Evolutionary conservation across 2,329 filamentous ascomycete genomes (phyloP).

Genomic region (Emmonsiellopsis sp.): DNA sequence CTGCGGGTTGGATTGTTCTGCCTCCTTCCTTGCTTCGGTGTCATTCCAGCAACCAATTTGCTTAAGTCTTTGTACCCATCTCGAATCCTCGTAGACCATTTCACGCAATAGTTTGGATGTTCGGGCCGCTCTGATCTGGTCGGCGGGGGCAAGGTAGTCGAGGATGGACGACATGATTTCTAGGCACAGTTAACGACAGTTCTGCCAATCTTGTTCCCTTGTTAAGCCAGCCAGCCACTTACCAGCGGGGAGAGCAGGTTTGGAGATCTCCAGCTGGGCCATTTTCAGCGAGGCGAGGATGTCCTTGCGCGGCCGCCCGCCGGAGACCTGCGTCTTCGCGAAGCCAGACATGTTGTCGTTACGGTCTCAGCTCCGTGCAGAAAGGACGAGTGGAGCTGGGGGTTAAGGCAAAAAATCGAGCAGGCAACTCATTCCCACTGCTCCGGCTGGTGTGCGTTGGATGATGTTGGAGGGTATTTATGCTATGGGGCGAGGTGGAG

Average conservation of each 20-base stretch:
- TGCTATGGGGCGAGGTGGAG: not conserved
- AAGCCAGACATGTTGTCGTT: slow-evolving; percentile 1
- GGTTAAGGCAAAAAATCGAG: not conserved
- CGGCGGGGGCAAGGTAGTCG: slow-evolving; percentile 76
- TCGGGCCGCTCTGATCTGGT: slow-evolving; percentile 76
- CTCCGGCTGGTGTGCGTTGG: not conserved
- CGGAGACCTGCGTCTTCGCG: slow-evolving; percentile 18
- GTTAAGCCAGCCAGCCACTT: slow-evolving; percentile 23
- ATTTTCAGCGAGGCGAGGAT: slow-evolving; percentile 69
- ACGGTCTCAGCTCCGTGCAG: not conserved
- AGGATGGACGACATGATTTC: slow-evolving; percentile 84
- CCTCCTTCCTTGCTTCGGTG: slow-evolving; percentile 66
- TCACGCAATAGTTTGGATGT: slow-evolving; percentile 81
- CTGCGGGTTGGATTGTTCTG: slow-evolving; percentile 54
- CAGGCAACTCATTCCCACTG: not conserved
- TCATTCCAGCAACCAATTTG: slow-evolving; percentile 92
- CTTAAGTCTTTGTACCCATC: slow-evolving; percentile 81
- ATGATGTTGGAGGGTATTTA: not conserved
- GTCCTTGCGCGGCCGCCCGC: slow-evolving; percentile 34
- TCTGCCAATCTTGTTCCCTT: slow-evolving; percentile 4
- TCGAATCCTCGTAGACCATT: slow-evolving; percentile 97
- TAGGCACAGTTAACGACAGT: slow-evolving; percentile 28
- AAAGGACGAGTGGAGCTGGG: not conserved
- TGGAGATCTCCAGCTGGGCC: slow-evolving; percentile 68
- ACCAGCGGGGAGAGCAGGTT: slow-evolving; percentile 76